Conservation (phyloP, 2,329 filamentous ascomycete genomes). For the Rhynchosporium graminicola region DNA sequence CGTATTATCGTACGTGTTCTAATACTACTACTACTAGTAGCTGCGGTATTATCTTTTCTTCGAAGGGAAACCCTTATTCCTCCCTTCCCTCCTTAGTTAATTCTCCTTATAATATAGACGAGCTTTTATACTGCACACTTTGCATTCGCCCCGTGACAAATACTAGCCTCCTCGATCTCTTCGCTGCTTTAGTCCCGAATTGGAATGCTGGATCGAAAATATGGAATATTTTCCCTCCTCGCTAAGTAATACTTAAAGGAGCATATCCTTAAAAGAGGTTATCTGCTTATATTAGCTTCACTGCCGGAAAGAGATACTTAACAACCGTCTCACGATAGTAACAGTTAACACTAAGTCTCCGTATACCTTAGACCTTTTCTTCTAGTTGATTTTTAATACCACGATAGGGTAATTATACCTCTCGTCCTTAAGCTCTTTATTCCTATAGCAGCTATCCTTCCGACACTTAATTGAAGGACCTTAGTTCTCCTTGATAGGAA, state of each 20-base stretch:
- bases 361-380: not conserved
- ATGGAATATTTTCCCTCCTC: not conserved
- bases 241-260: not conserved
- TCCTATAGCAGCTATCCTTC: conserved; percentile 11
- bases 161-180: not conserved
- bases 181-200: not conserved
- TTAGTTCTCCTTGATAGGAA: conserved; percentile 3
- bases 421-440: not conserved
- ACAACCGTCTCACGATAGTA: conserved; percentile 8
- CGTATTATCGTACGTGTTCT: too few relatives aligned
- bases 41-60: too few relatives aligned
- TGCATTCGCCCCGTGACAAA: too few relatives aligned
- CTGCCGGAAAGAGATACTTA: not conserved
- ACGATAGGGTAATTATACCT: conserved; percentile 23
- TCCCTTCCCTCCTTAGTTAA: too few relatives aligned
- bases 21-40: too few relatives aligned
- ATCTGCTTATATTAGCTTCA: conserved; percentile 15
- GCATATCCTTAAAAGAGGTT: conserved; percentile 16
- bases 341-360: conserved; percentile 18
- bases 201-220: conserved; percentile 4
- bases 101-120: too few relatives aligned
- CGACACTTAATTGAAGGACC: not conserved
- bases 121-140: too few relatives aligned
- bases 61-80: too few relatives aligned
- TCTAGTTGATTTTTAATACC: conserved; percentile 15